These are phyloP conservation scores for Leishmania tarentolae DNA, from an alignment of 208 protist species.

Conservation along the genomic window DNA sequence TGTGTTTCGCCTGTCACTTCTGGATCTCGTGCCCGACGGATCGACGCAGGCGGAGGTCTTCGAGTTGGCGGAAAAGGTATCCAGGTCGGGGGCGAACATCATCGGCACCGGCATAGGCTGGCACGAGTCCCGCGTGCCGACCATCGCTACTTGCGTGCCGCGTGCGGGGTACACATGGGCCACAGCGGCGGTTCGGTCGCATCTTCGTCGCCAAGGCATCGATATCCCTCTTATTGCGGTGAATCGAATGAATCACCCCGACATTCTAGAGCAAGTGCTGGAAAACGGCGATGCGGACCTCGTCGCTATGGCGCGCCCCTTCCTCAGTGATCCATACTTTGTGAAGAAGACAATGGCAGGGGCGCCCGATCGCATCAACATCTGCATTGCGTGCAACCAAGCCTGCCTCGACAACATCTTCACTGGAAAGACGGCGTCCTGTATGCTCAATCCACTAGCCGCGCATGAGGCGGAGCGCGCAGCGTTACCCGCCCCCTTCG, in stretches of 20 bases:
- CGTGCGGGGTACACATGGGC: slow-evolving; percentile 84
- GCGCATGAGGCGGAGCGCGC: slow-evolving; percentile 86
- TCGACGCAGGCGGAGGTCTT: slow-evolving; percentile 87
- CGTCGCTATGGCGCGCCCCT: slow-evolving; percentile 90
- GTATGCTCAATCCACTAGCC: slow-evolving; percentile 92
- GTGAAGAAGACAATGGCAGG: slow-evolving; percentile 78
- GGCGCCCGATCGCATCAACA: slow-evolving; percentile 74
- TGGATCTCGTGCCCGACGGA: slow-evolving; percentile 91
- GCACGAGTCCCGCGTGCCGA: slow-evolving; percentile 95
- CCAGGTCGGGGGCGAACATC: slow-evolving; percentile 75
- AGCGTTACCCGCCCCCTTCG: slow-evolving; percentile 40
- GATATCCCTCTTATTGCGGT: slow-evolving; percentile 88
- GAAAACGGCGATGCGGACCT: slow-evolving; percentile 85
- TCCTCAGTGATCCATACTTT: slow-evolving; percentile 92
- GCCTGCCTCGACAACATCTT: slow-evolving; percentile 93
- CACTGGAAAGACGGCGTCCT: slow-evolving; percentile 75
- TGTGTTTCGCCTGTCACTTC: slow-evolving; percentile 91
- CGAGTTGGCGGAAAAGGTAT: slow-evolving; percentile 69
- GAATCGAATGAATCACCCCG: slow-evolving; percentile 92
- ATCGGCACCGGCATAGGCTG: slow-evolving; percentile 96
- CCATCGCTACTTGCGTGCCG: slow-evolving; percentile 91
- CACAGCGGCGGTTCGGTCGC: slow-evolving; percentile 61
- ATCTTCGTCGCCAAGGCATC: slow-evolving; percentile 40
- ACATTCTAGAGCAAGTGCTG: slow-evolving; percentile 82
- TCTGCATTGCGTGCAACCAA: slow-evolving; percentile 96